A percentile compares a stretch with the other conserved stretches of the same genome.
Conservation (phyloP, 805 yeast species). For the Saccharomycopsis selenospora region DNA sequence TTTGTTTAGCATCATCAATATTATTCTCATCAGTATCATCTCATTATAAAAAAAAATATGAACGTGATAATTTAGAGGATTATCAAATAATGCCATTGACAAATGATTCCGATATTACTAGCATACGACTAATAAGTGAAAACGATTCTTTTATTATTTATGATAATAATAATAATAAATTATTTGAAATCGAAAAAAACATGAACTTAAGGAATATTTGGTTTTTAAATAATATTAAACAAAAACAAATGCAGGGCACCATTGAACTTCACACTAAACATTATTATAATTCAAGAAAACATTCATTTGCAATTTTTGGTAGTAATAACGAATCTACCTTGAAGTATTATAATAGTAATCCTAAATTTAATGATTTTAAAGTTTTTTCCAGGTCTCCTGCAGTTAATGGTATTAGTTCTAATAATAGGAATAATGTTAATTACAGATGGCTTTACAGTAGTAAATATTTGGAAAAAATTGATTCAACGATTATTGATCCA, state of each 20-base stretch:
- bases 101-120: conserved; percentile 5
- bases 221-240: conserved; percentile 5
- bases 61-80: conserved; percentile 4
- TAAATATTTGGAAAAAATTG: conserved; percentile 15
- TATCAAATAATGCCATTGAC: conserved; percentile 14
- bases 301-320: conserved; percentile 1
- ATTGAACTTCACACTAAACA: conserved; percentile 5
- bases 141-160: background rate
- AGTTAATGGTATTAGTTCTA: no score
- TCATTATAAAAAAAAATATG: conserved; percentile 10
- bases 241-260: conserved; percentile 3
- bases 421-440: background rate
- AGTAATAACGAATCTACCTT: background rate
- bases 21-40: conserved; percentile 11
- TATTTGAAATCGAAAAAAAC: conserved; percentile 5
- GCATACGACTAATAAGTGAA: conserved; percentile 2
- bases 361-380: conserved; percentile 5
- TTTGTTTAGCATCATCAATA: conserved; percentile 6
- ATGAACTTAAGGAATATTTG: conserved; percentile 7
- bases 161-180: background rate
- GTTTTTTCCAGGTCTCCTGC: background rate
- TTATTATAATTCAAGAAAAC: background rate
- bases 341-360: conserved; percentile 5
- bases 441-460: conserved; percentile 15
- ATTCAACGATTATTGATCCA: background rate